Evolutionary conservation across 257 asterid genomes (phyloP), one percentile per base, ranked within the genome.

Genomic region (Gardenia jasminoides): DNA sequence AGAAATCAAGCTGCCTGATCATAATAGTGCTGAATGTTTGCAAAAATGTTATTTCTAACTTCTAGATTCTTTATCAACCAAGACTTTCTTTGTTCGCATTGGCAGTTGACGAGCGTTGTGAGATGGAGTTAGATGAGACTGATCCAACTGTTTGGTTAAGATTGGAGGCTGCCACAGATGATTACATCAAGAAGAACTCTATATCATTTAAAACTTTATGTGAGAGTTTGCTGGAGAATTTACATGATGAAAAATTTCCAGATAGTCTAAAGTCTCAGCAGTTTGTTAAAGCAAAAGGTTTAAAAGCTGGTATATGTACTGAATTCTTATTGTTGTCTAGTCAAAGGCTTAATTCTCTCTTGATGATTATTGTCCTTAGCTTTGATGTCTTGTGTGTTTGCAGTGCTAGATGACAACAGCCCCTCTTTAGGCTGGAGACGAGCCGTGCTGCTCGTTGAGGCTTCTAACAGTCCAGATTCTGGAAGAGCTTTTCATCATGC

Each of bases 51-150:
- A 46, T 43, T 26, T 77, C 70, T 72, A 62, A 75, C 46, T 30
- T 52, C 22, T 31, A 7, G 47, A 72, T 52, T 26, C 31, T 19
- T 30, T 30, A 61, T 72, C 46, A 74, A 74, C 52, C 78, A 31
- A 39, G 41, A 41, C 10, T 75, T 82, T 66, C 70, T 73, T 65
- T 82, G 67, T 80, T 72, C 61, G 72, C 39, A 30, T 64, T 81
- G 75, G 81, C 93, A 96, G 99, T 93, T 79, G 98, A 96, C 75
- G 99, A 96, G 79, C 97, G 98, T 30, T 93, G 98, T 87, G 98
- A 84, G 75, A 96, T 96, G 99, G 99, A 93, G 90, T 88, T 96
- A 72, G 99, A 96, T 86, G 99, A 96, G 83, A 96, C 99, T 77
- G 98, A 96, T 82, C 99, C 99, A 24, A 86, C 98, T 0, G 76